Evolutionary conservation across 768 basidiomycete species (phyloP).

Genomic region (Rickenella mellea): DNA sequence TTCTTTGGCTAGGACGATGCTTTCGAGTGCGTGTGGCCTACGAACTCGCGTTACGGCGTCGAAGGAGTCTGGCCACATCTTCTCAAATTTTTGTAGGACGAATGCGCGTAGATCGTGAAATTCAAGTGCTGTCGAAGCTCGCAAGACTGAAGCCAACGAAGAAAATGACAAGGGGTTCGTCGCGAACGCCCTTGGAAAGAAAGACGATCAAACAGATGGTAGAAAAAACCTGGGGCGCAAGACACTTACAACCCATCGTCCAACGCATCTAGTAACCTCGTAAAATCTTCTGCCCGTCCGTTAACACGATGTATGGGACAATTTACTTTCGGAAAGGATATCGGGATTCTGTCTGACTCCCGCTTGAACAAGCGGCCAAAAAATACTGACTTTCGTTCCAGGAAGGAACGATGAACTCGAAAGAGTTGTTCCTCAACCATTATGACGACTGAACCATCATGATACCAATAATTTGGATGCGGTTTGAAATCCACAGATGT

Average conservation of each 20-base stretch:
- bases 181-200: constrained; percentile 14
- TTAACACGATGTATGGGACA: constrained; percentile 16
- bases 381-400: constrained; percentile 21
- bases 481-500: too few relatives aligned
- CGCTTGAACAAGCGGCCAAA: constrained; percentile 20
- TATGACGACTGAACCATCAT: constrained; percentile 26
- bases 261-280: constrained; percentile 18
- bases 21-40: constrained; percentile 18
- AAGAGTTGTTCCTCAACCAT: constrained; percentile 25
- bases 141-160: constrained; percentile 22
- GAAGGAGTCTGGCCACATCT: constrained; percentile 22
- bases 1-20: constrained; percentile 20
- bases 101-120: constrained; percentile 21
- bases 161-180: constrained; percentile 17
- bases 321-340: constrained; percentile 7
- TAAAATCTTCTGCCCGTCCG: constrained; percentile 21
- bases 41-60: constrained; percentile 4
- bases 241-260: constrained; percentile 24
- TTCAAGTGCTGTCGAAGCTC: constrained; percentile 23
- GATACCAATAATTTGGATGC: constrained; percentile 21
- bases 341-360: constrained; percentile 2
- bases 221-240: too few relatives aligned
- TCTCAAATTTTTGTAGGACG: constrained; percentile 18
- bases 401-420: constrained; percentile 25
- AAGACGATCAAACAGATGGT: neutral